A percentile compares a stretch with the other conserved stretches of the same genome.
Evolutionary conservation across 306 rosid species (phyloP).

Genomic region (Pterocarpus santalinus): DNA sequence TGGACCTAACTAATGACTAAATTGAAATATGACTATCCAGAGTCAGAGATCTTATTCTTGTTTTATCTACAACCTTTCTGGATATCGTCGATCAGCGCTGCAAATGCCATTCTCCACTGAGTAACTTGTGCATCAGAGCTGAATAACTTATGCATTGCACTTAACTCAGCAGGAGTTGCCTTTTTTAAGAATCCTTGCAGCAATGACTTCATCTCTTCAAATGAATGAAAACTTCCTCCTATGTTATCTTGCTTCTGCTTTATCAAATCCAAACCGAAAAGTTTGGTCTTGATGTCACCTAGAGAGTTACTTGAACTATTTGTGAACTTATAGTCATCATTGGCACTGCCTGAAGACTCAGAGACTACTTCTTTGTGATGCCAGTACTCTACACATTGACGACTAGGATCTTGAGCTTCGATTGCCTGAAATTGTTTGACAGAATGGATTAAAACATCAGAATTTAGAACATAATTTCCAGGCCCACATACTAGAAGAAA

Average conservation of each 20-base stretch:
- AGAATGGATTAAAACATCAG: conserved; percentile 35
- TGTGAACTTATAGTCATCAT: conserved; percentile 48
- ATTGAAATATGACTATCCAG: conserved; percentile 39
- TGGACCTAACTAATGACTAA: conserved; percentile 49
- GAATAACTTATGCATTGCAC: conserved; percentile 58
- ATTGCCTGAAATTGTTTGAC: conserved; percentile 62
- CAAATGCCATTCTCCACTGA: conserved; percentile 55
- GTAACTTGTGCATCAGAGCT: conserved; percentile 53
- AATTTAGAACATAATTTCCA: conserved; percentile 10
- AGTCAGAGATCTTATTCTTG: conserved; percentile 46
- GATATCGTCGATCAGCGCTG: conserved; percentile 63
- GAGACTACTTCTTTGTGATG: conserved; percentile 49
- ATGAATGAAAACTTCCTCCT: conserved; percentile 44
- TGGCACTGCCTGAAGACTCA: conserved; percentile 27
- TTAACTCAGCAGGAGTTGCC: conserved; percentile 68
- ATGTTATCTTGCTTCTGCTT: conserved; percentile 45
- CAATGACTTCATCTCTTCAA: conserved; percentile 51
- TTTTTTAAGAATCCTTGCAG: conserved; percentile 64
- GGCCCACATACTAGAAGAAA: neutral
- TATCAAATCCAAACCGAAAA: conserved; percentile 55
- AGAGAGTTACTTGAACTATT: conserved; percentile 47
- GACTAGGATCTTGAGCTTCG: conserved; percentile 79
- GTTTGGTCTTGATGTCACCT: conserved; percentile 45
- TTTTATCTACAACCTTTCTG: conserved; percentile 58
- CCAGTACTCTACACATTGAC: conserved; percentile 83